Percentiles rank a stretch among this genome's conserved stretches.
phyloP scores from a whole-genome alignment of 2,329 filamentous ascomycete species.

The Aspergillus viridinutans region DNA sequence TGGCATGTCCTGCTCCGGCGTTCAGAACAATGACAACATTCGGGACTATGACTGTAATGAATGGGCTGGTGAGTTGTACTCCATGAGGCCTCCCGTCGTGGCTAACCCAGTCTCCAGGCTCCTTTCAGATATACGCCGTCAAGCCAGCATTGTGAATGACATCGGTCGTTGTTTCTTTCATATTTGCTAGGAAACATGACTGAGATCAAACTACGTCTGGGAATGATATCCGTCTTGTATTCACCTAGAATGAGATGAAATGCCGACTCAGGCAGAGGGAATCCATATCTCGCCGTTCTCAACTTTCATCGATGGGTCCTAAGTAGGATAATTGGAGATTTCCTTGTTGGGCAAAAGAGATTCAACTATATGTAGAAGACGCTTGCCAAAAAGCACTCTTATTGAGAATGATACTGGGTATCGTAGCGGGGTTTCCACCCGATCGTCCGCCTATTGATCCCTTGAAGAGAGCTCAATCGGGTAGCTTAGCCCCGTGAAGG shows the following conservation, averaged over 20 bases:
- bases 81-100: not conserved
- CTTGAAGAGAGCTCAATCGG: not conserved
- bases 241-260: not conserved
- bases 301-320: not conserved
- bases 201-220: not conserved
- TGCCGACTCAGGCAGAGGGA: not conserved
- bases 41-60: constrained; percentile 34
- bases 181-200: too few relatives aligned
- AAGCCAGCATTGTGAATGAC: constrained; percentile 28
- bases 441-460: not conserved
- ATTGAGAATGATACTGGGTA: not conserved
- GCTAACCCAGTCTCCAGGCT: constrained; percentile 27
- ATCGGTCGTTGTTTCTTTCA: not conserved
- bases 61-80: constrained; percentile 45
- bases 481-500: not conserved
- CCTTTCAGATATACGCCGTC: constrained; percentile 50
- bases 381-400: not conserved
- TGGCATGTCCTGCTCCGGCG: constrained; percentile 16
- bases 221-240: not conserved
- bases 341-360: not conserved
- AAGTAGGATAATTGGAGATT: not conserved
- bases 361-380: not conserved
- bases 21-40: not conserved
- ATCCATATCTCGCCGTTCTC: not conserved
- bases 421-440: not conserved